A percentile compares a stretch with the other conserved stretches of the same genome.
phyloP scores from a whole-genome alignment of 495 filamentous ascomycete genomes.

The Acidomyces sp. region DNA sequence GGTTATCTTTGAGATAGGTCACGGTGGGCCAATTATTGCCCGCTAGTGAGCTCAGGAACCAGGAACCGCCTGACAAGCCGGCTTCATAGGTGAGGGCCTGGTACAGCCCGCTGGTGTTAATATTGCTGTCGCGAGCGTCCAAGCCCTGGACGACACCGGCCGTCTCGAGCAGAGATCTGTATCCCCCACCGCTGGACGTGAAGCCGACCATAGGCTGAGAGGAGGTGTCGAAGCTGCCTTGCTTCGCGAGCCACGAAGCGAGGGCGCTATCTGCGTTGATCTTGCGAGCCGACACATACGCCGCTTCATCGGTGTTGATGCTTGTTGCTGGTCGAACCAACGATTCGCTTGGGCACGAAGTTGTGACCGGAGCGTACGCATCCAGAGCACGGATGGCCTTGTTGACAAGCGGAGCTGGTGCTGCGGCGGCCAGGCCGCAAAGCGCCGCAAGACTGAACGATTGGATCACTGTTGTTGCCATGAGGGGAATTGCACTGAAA shows the following conservation, averaged over 20 bases:
- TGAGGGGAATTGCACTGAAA: too few relatives aligned
- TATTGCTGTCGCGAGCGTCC: constrained; percentile 30
- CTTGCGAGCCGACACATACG: constrained; percentile 28
- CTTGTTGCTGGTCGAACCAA: constrained; percentile 25
- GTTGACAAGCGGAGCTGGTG: not conserved
- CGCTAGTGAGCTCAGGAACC: constrained; percentile 34
- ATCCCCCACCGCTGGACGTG: constrained; percentile 37
- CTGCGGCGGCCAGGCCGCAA: not conserved
- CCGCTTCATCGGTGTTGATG: constrained; percentile 20
- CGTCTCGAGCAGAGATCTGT: constrained; percentile 32
- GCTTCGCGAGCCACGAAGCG: constrained; percentile 29
- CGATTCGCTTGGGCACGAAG: constrained; percentile 22
- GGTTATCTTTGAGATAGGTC: constrained; percentile 22
- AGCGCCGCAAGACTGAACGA: not conserved
- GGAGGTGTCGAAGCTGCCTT: constrained; percentile 24
- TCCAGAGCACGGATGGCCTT: not conserved
- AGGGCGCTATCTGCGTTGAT: constrained; percentile 26
- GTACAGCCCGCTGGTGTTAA: constrained; percentile 31
- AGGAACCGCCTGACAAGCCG: constrained; percentile 36
- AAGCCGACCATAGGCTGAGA: constrained; percentile 26
- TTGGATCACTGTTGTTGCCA: too few relatives aligned
- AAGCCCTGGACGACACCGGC: constrained; percentile 36
- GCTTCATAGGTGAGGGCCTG: constrained; percentile 36
- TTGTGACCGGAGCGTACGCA: constrained; percentile 24
- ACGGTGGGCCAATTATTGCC: constrained; percentile 36